A percentile compares a stretch with the other conserved stretches of the same genome.
These are phyloP conservation scores for Blumeriella jaapii DNA, from an alignment of 2,329 filamentous ascomycete genomes.

Conservation along the genomic window DNA sequence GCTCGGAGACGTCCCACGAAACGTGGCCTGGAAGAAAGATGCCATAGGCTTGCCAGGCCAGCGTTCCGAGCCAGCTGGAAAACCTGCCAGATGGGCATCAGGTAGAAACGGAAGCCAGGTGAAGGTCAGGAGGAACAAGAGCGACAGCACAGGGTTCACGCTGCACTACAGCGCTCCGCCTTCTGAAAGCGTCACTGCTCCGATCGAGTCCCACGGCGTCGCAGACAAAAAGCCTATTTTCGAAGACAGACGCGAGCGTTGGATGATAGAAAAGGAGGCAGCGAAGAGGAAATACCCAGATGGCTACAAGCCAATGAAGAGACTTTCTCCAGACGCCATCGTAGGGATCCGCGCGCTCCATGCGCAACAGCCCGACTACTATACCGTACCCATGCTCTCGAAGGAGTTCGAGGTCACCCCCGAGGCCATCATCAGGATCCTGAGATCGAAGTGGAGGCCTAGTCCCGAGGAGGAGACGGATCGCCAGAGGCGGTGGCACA, in stretches of 20 bases:
- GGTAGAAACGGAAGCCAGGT: background rate
- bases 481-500: conserved; percentile 49
- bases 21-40: background rate
- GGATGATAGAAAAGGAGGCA: conserved; percentile 67
- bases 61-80: no score
- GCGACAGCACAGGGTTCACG: conserved; percentile 4
- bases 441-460: conserved; percentile 68
- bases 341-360: conserved; percentile 82
- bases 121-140: background rate
- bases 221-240: background rate
- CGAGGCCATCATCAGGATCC: conserved; percentile 77
- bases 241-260: conserved; percentile 36
- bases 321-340: conserved; percentile 81
- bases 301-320: conserved; percentile 74
- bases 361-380: conserved; percentile 62
- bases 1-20: conserved; percentile 5
- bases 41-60: background rate
- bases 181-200: background rate
- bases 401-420: conserved; percentile 74
- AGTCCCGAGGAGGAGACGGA: conserved; percentile 42
- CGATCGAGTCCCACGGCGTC: background rate
- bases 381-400: conserved; percentile 63
- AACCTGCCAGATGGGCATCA: background rate
- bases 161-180: conserved; percentile 8
- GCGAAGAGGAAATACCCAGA: conserved; percentile 68